Percentiles rank a stretch among this genome's conserved stretches.
Evolutionary conservation across 495 filamentous ascomycete species (phyloP).

Genomic region (Schizothecium vesticola): DNA sequence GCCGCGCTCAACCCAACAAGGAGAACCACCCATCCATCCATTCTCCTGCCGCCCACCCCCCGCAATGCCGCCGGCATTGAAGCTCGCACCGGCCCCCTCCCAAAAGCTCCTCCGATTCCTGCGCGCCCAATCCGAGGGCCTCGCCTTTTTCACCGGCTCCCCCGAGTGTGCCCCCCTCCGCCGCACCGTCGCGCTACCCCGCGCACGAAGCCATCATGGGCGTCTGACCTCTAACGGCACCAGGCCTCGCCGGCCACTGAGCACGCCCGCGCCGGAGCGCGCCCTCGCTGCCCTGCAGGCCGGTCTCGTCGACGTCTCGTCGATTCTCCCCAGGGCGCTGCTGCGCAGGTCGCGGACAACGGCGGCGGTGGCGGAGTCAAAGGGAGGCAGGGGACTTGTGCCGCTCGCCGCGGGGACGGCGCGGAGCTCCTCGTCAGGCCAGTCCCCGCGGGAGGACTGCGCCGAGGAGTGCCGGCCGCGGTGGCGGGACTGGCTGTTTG

Average conservation of each 20-base stretch:
- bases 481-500: conserved; percentile 55
- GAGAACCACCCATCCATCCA: neutral
- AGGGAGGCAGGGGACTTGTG: conserved; percentile 9
- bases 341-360: conserved; percentile 12
- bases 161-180: conserved; percentile 12
- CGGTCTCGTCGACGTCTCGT: conserved; percentile 39
- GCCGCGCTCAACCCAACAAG: neutral
- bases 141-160: conserved; percentile 38
- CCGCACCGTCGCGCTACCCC: conserved; percentile 23
- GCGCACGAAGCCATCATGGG: conserved; percentile 8
- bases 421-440: conserved; percentile 33
- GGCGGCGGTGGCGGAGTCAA: neutral
- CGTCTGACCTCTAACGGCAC: neutral
- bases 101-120: conserved; percentile 57
- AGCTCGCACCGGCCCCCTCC: conserved; percentile 50
- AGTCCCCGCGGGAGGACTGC: conserved; percentile 32
- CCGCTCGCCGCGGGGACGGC: conserved; percentile 9
- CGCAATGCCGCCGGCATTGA: conserved; percentile 35
- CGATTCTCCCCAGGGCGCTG: conserved; percentile 35
- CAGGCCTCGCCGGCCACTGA: conserved; percentile 2
- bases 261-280: conserved; percentile 16
- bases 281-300: conserved; percentile 34
- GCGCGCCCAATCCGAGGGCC: conserved; percentile 53
- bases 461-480: conserved; percentile 39
- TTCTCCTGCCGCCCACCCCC: conserved; percentile 1